phyloP scores from a whole-genome alignment of 495 filamentous ascomycete species.

The Penicillium manginii region DNA sequence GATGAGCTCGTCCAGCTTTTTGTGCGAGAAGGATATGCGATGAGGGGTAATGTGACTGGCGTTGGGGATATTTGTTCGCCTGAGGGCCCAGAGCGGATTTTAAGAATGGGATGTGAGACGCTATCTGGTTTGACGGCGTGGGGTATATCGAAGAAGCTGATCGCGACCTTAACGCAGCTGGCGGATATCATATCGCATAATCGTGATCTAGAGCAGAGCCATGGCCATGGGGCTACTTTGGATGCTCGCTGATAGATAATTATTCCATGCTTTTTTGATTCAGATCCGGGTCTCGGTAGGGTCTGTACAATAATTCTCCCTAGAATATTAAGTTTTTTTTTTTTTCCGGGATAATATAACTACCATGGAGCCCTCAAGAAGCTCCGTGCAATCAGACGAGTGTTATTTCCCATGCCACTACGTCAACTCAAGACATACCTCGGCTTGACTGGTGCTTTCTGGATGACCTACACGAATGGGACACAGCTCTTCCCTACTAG shows the following conservation, averaged over 20 bases:
- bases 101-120: conserved; percentile 47
- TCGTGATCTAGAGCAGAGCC: conserved; percentile 8
- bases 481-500: no score
- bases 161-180: conserved; percentile 35
- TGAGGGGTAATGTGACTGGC: conserved; percentile 51
- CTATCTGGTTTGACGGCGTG: conserved; percentile 42
- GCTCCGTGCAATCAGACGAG: no score
- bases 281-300: no score
- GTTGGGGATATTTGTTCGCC: conserved; percentile 53
- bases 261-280: not conserved
- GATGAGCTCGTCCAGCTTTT: conserved; percentile 59
- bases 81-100: conserved; percentile 45
- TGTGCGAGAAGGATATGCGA: conserved; percentile 50
- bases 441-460: no score
- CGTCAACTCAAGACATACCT: no score
- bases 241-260: conserved; percentile 10
- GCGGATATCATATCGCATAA: conserved; percentile 26
- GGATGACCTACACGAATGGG: no score
- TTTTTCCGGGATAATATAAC: no score
- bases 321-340: no score
- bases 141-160: conserved; percentile 40
- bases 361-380: no score
- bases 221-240: not conserved
- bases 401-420: no score
- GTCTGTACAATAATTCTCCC: not conserved